Conservation (phyloP, 371 early-diverging fungal species). For the Mortierella polycephala region DNA sequence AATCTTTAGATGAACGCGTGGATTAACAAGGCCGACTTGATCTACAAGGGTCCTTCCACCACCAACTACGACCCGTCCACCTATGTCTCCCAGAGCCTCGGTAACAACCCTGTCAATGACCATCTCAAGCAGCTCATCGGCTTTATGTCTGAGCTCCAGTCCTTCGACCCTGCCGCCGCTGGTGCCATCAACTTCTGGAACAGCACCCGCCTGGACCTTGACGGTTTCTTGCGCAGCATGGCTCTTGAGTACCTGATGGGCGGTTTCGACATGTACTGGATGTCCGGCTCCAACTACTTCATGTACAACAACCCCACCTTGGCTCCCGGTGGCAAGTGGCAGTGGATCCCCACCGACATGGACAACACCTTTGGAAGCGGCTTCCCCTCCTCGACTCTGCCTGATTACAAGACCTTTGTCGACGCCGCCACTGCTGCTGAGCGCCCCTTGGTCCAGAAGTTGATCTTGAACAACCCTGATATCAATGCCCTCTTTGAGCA, state of each 20-base stretch:
- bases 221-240: slow-evolving; percentile 40
- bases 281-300: slow-evolving; percentile 42
- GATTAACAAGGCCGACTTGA: slow-evolving; percentile 22
- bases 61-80: slow-evolving; percentile 13
- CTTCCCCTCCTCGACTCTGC: slow-evolving; percentile 5
- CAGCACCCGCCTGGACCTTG: slow-evolving; percentile 34
- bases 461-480: slow-evolving; percentile 36
- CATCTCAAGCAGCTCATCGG: slow-evolving; percentile 32
- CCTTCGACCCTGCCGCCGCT: slow-evolving; percentile 33
- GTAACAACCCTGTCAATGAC: slow-evolving; percentile 13
- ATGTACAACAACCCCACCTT: slow-evolving; percentile 48
- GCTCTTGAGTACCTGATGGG: slow-evolving; percentile 47
- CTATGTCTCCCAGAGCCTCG: slow-evolving; percentile 21
- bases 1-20: slow-evolving; percentile 40
- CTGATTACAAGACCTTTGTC: slow-evolving; percentile 21
- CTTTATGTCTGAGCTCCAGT: slow-evolving; percentile 39
- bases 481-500: slow-evolving; percentile 59
- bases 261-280: slow-evolving; percentile 42
- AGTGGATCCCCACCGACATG: slow-evolving; percentile 42
- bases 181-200: slow-evolving; percentile 35
- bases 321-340: slow-evolving; percentile 36
- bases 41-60: slow-evolving; percentile 32
- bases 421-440: slow-evolving; percentile 13
- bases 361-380: slow-evolving; percentile 41
- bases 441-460: slow-evolving; percentile 35